phyloP scores from a whole-genome alignment of 1,284 basidiomycete genomes.

The Porogramme epimiltina region DNA sequence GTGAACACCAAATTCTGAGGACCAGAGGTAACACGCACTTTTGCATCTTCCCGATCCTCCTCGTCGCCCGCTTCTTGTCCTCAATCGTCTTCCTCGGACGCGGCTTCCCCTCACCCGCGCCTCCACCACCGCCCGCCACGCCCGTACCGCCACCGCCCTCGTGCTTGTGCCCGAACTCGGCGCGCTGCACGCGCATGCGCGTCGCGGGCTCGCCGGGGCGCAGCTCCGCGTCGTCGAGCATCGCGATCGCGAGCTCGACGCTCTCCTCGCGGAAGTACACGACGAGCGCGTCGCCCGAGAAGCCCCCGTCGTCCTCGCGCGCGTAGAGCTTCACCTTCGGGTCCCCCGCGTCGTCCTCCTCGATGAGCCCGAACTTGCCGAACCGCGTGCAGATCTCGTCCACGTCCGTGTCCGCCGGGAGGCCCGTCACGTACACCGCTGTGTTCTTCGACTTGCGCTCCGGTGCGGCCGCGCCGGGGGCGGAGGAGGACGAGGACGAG shows the following conservation, averaged over 20 bases:
- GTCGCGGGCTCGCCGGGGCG: constrained; percentile 76
- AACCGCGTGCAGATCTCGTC: constrained; percentile 85
- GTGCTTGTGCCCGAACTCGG: constrained; percentile 80
- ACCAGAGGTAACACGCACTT: constrained; percentile 73
- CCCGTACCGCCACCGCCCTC: too few species aligned
- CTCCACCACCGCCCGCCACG: too few species aligned
- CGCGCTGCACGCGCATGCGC: constrained; percentile 83
- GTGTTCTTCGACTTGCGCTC: constrained; percentile 84
- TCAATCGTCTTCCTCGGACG: constrained; percentile 67
- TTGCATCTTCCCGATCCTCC: constrained; percentile 87
- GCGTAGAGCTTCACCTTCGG: constrained; percentile 95
- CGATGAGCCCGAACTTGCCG: constrained; percentile 88
- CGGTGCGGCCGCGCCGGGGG: constrained; percentile 20
- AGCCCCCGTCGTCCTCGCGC: constrained; percentile 77
- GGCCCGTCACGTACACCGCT: constrained; percentile 87
- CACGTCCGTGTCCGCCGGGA: constrained; percentile 77
- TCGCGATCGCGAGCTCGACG: constrained; percentile 81
- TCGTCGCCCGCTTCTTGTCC: constrained; percentile 81
- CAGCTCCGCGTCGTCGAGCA: constrained; percentile 93
- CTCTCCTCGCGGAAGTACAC: constrained; percentile 98
- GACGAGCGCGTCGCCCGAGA: constrained; percentile 94
- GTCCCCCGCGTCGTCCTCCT: constrained; percentile 87
- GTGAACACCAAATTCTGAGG: too few species aligned
- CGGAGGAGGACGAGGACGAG: constrained; percentile 6
- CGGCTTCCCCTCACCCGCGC: constrained; percentile 17